phyloP scores from a whole-genome alignment of 257 asterid genomes.

The Solanum peruvianum region DNA sequence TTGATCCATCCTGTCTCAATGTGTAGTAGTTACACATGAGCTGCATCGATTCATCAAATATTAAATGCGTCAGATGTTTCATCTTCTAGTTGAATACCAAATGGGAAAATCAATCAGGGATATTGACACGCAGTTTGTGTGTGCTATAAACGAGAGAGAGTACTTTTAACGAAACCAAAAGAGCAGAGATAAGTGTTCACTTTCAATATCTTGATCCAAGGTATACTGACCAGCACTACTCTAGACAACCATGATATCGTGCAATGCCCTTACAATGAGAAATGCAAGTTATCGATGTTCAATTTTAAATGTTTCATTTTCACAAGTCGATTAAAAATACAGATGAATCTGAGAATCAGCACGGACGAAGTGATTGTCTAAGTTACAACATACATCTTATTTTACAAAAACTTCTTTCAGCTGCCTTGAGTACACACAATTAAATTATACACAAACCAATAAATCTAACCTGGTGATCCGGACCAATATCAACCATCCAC shows the following conservation, averaged over 20 bases:
- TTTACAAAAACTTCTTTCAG: background rate
- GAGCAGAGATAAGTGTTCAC: background rate
- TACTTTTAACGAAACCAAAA: background rate
- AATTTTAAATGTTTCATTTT: background rate
- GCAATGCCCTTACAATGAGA: background rate
- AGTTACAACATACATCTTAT: background rate
- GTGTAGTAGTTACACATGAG: slow-evolving; percentile 96
- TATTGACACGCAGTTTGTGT: background rate
- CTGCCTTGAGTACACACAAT: background rate
- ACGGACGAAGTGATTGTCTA: background rate
- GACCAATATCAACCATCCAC: slow-evolving; percentile 96
- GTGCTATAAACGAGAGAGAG: background rate
- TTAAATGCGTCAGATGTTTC: background rate
- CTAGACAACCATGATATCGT: background rate
- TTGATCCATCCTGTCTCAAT: slow-evolving; percentile 89
- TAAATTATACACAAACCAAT: background rate
- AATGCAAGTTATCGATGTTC: background rate
- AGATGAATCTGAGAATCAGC: background rate
- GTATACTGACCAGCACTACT: background rate
- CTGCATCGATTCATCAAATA: slow-evolving; percentile 24
- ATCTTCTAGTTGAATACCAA: background rate
- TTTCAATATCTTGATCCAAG: background rate
- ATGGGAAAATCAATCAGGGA: background rate
- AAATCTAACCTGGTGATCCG: slow-evolving; percentile 71
- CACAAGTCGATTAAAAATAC: background rate